Conservation (phyloP, 257 asterid genomes). For the Solanum pimpinellifolium region DNA sequence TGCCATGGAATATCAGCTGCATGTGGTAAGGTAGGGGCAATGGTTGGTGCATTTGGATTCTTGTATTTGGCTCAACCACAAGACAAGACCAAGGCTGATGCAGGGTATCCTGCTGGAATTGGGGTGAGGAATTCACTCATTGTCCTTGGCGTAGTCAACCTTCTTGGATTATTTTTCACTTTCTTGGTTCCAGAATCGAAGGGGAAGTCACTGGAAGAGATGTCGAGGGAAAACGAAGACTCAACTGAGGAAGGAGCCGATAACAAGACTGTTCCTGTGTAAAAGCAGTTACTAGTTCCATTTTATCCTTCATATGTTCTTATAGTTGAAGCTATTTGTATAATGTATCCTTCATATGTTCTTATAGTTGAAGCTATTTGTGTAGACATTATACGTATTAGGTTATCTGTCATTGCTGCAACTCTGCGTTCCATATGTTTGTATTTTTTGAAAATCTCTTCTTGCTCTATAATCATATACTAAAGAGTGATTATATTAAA, state of each 20-base stretch:
- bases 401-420: no score
- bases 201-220: slow-evolving; percentile 49
- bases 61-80: slow-evolving; percentile 42
- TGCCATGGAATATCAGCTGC: slow-evolving; percentile 63
- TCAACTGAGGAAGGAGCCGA: not conserved
- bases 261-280: not conserved
- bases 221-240: slow-evolving; percentile 35
- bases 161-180: slow-evolving; percentile 33
- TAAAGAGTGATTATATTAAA: no score
- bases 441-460: no score
- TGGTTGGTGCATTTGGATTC: slow-evolving; percentile 63
- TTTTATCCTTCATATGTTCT: not conserved
- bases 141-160: slow-evolving; percentile 35
- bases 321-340: not conserved
- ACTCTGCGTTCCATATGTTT: no score
- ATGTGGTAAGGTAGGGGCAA: slow-evolving; percentile 54
- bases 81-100: slow-evolving; percentile 40
- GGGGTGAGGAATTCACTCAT: slow-evolving; percentile 43
- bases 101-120: slow-evolving; percentile 51
- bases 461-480: not conserved
- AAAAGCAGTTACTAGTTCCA: not conserved
- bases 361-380: not conserved
- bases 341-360: not conserved
- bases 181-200: slow-evolving; percentile 54
- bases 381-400: not conserved